Evolutionary conservation across 2,329 filamentous ascomycete genomes (phyloP).

Genomic region (Fusarium paranaense): DNA sequence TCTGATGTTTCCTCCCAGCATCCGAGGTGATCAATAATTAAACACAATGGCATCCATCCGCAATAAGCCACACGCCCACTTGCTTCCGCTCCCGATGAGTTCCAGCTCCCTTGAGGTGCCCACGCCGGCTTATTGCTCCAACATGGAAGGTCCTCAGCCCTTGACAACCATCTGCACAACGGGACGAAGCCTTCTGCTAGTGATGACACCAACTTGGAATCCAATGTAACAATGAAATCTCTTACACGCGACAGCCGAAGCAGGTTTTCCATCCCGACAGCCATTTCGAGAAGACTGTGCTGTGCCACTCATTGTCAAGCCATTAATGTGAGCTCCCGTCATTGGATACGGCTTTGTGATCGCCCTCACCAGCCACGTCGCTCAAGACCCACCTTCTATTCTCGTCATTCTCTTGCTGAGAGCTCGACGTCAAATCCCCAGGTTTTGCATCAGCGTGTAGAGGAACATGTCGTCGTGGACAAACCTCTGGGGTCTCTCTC

Average conservation of each 20-base stretch:
- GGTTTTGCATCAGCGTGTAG: slow-evolving; percentile 29
- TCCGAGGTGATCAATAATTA: not conserved
- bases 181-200: not conserved
- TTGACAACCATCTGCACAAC: not conserved
- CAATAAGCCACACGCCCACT: slow-evolving; percentile 7
- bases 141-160: not conserved
- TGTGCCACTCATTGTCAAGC: slow-evolving; percentile 4
- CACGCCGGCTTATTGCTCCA: slow-evolving; percentile 2
- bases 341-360: slow-evolving; percentile 21
- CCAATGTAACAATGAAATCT: slow-evolving; percentile 16
- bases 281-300: not conserved
- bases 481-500: slow-evolving; percentile 5
- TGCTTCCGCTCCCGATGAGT: not conserved
- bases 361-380: slow-evolving; percentile 34
- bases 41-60: not conserved
- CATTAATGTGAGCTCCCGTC: slow-evolving; percentile 1
- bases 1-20: not conserved
- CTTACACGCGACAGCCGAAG: slow-evolving; percentile 16
- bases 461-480: slow-evolving; percentile 3
- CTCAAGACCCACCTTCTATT: slow-evolving; percentile 32
- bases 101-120: not conserved
- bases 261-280: not conserved
- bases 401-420: slow-evolving; percentile 12
- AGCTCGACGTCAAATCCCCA: slow-evolving; percentile 1
- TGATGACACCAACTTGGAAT: slow-evolving; percentile 22